Percentiles rank a stretch among this genome's conserved stretches.
These are phyloP conservation scores for Daldinia decipiens DNA, from an alignment of 495 filamentous ascomycete species.

Conservation along the genomic window DNA sequence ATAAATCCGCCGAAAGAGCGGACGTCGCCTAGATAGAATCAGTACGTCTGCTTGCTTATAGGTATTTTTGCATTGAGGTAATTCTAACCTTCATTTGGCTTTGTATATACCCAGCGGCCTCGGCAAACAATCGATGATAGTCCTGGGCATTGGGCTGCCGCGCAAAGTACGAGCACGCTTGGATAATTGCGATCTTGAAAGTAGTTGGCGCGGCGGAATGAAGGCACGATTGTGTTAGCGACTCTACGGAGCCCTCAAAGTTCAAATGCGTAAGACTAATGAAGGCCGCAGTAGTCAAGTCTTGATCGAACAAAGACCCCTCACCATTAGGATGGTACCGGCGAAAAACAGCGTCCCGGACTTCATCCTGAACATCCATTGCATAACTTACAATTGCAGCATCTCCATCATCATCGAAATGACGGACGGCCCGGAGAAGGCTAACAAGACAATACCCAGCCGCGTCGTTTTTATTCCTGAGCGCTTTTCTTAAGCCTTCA, in stretches of 20 bases:
- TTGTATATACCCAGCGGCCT: slow-evolving; percentile 65
- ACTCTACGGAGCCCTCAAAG: slow-evolving; percentile 65
- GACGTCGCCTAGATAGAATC: slow-evolving; percentile 52
- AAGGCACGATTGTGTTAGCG: slow-evolving; percentile 63
- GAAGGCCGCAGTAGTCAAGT: slow-evolving; percentile 72
- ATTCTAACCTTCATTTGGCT: slow-evolving; percentile 60
- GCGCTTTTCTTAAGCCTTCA: slow-evolving; percentile 66
- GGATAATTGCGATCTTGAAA: slow-evolving; percentile 69
- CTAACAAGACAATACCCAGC: slow-evolving; percentile 69
- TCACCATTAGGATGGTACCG: slow-evolving; percentile 59
- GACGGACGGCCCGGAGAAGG: slow-evolving; percentile 66
- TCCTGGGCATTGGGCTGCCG: slow-evolving; percentile 58
- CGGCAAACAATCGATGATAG: slow-evolving; percentile 63
- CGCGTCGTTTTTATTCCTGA: slow-evolving; percentile 66
- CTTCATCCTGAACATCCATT: slow-evolving; percentile 72
- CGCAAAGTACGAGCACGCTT: slow-evolving; percentile 65
- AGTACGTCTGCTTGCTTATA: slow-evolving; percentile 28
- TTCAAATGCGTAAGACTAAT: slow-evolving; percentile 68
- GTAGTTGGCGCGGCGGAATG: slow-evolving; percentile 63
- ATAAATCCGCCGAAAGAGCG: slow-evolving; percentile 53
- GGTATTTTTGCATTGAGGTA: background rate
- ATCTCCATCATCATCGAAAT: slow-evolving; percentile 69
- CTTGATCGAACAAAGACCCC: slow-evolving; percentile 60
- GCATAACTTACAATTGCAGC: slow-evolving; percentile 70
- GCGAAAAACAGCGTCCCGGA: slow-evolving; percentile 70